Evolutionary conservation across 306 rosid species (phyloP).

Genomic region (Fragaria ananassa): DNA sequence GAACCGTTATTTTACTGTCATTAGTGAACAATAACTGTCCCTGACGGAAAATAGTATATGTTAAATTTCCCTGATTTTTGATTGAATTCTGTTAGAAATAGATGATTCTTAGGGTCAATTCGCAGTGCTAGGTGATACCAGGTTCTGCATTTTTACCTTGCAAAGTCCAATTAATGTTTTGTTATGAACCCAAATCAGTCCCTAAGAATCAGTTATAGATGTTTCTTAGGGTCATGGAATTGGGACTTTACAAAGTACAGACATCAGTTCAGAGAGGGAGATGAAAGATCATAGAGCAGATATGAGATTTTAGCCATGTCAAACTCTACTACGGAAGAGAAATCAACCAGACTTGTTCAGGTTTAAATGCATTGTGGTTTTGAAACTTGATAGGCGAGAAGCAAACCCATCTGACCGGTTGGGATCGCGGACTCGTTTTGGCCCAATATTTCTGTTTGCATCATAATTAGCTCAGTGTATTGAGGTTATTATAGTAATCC

Average conservation of each 20-base stretch:
- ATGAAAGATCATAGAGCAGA: background rate
- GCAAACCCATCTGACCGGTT: background rate
- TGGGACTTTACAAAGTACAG: no score
- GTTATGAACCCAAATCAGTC: background rate
- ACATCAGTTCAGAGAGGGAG: no score
- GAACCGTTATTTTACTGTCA: no score
- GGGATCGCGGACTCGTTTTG: background rate
- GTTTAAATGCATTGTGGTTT: background rate
- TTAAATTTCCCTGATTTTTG: background rate
- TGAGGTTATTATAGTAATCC: background rate
- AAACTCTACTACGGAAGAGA: background rate
- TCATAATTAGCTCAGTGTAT: background rate
- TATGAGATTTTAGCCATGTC: background rate
- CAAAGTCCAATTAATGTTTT: background rate
- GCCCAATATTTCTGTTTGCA: background rate
- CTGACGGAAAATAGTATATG: no score
- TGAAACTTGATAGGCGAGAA: background rate
- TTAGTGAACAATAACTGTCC: no score
- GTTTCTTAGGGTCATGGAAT: no score
- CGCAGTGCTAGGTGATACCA: background rate
- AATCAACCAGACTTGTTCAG: background rate
- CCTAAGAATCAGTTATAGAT: no score
- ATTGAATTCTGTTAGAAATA: background rate
- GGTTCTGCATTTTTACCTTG: background rate
- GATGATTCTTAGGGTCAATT: background rate